Percentiles rank a stretch among this genome's conserved stretches.
phyloP scores from a whole-genome alignment of 2,329 filamentous ascomycete genomes.

The Diaporthe vexans region DNA sequence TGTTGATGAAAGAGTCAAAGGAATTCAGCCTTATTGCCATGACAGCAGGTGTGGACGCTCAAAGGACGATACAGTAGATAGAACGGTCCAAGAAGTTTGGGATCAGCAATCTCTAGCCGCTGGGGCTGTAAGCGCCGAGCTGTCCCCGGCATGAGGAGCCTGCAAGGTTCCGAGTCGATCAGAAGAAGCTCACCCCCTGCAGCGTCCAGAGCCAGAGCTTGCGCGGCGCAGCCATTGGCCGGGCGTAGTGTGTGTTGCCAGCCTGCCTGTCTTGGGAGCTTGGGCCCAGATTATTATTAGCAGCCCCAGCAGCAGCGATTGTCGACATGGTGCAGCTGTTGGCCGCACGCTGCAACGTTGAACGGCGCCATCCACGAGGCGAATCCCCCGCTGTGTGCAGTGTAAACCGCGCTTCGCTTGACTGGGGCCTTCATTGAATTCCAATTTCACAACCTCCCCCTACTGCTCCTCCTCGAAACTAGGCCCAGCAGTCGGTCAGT shows the following conservation, averaged over 20 bases:
- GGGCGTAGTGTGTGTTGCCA: background rate
- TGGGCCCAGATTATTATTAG: conserved; percentile 23
- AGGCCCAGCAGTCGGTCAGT: background rate
- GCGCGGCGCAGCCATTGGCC: conserved; percentile 35
- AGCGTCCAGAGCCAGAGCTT: conserved; percentile 12
- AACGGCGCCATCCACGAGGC: conserved; percentile 13
- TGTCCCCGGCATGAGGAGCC: conserved; percentile 14
- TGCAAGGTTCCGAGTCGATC: conserved; percentile 25
- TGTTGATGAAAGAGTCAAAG: no score
- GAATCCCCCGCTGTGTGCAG: background rate
- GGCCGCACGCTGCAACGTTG: conserved; percentile 33
- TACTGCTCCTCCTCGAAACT: background rate
- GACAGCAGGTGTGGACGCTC: background rate
- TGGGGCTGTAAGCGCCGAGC: conserved; percentile 33
- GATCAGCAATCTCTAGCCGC: conserved; percentile 31
- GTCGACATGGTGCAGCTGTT: background rate
- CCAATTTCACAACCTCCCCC: conserved; percentile 16
- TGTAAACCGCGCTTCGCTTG: background rate
- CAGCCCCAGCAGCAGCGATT: background rate
- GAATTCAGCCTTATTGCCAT: background rate
- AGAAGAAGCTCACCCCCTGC: conserved; percentile 37
- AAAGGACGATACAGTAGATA: background rate
- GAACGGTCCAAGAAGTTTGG: conserved; percentile 6
- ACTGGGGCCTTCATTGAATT: background rate
- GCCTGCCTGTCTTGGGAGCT: conserved; percentile 15